phyloP scores from a whole-genome alignment of 352 stramenopile genomes.

The Phytophthora meadii region DNA sequence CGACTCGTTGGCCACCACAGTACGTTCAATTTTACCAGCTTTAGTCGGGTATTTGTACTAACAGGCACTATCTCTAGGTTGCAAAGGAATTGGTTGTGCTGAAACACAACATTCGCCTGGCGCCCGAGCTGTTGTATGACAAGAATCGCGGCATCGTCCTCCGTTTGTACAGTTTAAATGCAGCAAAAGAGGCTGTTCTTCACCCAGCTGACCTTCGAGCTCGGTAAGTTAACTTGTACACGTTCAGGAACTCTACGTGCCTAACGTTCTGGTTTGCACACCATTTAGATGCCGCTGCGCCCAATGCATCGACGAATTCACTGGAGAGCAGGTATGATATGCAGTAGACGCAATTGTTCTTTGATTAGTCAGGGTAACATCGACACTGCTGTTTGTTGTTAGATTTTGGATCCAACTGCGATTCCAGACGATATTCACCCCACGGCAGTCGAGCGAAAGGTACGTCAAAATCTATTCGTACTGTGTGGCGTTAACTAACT shows the following conservation, averaged over 20 bases:
- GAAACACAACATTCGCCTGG: constrained; percentile 71
- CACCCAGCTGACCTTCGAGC: constrained; percentile 80
- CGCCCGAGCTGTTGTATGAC: constrained; percentile 83
- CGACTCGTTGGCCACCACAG: constrained; percentile 68
- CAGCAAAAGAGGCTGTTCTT: constrained; percentile 78
- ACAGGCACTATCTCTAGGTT: constrained; percentile 42
- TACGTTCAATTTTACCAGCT: constrained; percentile 19
- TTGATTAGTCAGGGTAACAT: constrained; percentile 2
- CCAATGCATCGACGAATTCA: constrained; percentile 90
- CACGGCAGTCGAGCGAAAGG: constrained; percentile 86
- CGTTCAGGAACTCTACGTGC: not conserved
- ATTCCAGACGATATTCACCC: constrained; percentile 82
- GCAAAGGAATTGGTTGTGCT: constrained; percentile 83
- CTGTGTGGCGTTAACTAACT: constrained; percentile 10
- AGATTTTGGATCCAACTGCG: constrained; percentile 78
- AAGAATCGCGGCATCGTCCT: constrained; percentile 82
- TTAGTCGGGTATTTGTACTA: not conserved
- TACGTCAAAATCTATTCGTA: constrained; percentile 22
- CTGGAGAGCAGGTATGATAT: constrained; percentile 66
- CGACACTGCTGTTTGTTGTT: not conserved
- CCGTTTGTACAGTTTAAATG: constrained; percentile 72
- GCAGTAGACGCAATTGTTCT: not conserved
- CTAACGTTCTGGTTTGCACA: constrained; percentile 1
- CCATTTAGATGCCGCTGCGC: constrained; percentile 75
- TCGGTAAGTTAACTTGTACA: constrained; percentile 38